Evolutionary conservation across 306 rosid species (phyloP), one percentile per base, ranked within the genome.

Genomic region (Rosa multiflora): DNA sequence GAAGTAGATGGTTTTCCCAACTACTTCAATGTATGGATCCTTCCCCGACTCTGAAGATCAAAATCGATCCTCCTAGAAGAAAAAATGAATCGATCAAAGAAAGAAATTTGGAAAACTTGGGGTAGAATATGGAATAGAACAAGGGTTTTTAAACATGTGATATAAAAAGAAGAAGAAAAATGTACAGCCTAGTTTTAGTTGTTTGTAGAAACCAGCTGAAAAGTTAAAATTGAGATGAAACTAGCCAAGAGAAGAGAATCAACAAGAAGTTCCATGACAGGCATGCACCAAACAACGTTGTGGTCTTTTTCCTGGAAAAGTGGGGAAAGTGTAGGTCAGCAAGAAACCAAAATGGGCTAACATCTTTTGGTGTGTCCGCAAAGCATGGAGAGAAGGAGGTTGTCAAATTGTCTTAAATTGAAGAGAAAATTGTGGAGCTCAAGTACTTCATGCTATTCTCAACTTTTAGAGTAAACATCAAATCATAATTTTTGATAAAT

Each of bases 281-380:
- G 71, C 70, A 61, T 26, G 78, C 20, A 75, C 9, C 35, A 26
- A 2, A 1, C 49, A 44, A 26, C n/a, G 3, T 13, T 46, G 53
- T 39, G 32, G 56, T 42, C 32, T n/a, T 23, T 59, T 62, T 37
- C 49, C 71, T 21, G 5, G 20, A 10, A 32, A 40, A 44, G 37
- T 23, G 39, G 71, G 40, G 56, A 21, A 35, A 70, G 69, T 26
- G 67, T 48, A 75, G 78, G 82, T 68, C 58, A 66, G 75, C 72
- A 72, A 15, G 80, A 62, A 88, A 82, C 83, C 76, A 67, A 71
- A 72, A 73, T 73, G 71, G 77, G 85, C 69, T 53, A 42, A 72
- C 14, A 17, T 74, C 76, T 68, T 84, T 73, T 69, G 86, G 84
- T 69, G 79, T 81, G 70, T 23, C 87, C 93, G 87, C 52, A 82